Evolutionary conservation across 108 stramenopile species (phyloP).

Genomic region (Stephanodiscus minutulus): DNA sequence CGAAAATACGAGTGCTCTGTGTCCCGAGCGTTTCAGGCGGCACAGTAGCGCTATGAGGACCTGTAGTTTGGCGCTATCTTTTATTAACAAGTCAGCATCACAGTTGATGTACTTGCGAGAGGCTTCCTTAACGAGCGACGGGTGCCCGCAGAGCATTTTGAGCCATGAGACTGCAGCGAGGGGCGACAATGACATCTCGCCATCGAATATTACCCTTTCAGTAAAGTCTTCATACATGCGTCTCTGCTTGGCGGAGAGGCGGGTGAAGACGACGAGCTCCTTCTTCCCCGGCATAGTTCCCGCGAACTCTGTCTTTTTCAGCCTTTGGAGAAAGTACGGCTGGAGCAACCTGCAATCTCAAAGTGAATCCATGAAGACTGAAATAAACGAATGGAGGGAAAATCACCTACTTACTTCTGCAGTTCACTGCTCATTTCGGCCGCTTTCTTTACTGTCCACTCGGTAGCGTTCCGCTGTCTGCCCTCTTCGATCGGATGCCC

Average conservation of each 20-base stretch:
- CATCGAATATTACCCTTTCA: slow-evolving; percentile 39
- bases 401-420: too few relatives aligned
- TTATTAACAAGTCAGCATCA: slow-evolving; percentile 40
- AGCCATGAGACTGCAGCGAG: slow-evolving; percentile 72
- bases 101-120: slow-evolving; percentile 19
- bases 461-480: slow-evolving; percentile 70
- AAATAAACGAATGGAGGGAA: too few relatives aligned
- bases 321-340: slow-evolving; percentile 89
- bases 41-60: slow-evolving; percentile 68
- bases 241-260: slow-evolving; percentile 83
- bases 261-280: slow-evolving; percentile 92
- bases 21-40: slow-evolving; percentile 63
- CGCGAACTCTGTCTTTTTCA: slow-evolving; percentile 83
- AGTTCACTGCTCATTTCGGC: slow-evolving; percentile 70
- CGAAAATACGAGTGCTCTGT: slow-evolving; percentile 91
- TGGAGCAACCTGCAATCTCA: too few relatives aligned
- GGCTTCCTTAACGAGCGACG: slow-evolving; percentile 58
- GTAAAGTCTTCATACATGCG: slow-evolving; percentile 77
- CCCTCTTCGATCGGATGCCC: slow-evolving; percentile 80
- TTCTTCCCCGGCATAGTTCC: slow-evolving; percentile 87
- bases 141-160: slow-evolving; percentile 84
- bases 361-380: too few relatives aligned
- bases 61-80: slow-evolving; percentile 73
- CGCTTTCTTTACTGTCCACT: slow-evolving; percentile 62
- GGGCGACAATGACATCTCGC: slow-evolving; percentile 64